phyloP scores from a whole-genome alignment of 306 rosid species.

The Clitoria ternatea region DNA sequence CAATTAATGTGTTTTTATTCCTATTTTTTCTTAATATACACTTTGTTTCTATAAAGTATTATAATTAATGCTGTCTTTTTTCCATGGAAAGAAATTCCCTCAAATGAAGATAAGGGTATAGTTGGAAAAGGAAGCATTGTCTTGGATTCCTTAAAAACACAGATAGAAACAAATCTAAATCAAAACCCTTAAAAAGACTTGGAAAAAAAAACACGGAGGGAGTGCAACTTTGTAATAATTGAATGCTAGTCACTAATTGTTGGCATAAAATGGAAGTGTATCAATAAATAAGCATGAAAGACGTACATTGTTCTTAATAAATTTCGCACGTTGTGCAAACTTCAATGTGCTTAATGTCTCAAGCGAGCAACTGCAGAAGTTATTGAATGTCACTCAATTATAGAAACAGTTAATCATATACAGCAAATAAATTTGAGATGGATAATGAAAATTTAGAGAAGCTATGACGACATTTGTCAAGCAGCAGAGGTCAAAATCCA shows the following conservation, averaged over 20 bases:
- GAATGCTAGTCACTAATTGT: not conserved
- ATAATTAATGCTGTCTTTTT: too few species aligned
- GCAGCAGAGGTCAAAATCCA: not conserved
- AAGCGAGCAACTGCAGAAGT: conserved; percentile 76
- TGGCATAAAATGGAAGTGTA: not conserved
- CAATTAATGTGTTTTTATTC: too few species aligned
- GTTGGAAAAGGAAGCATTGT: too few species aligned
- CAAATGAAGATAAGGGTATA: too few species aligned
- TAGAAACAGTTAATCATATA: not conserved
- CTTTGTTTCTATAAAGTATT: too few species aligned
- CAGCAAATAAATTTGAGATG: not conserved
- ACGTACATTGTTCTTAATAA: conserved; percentile 87
- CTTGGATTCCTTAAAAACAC: too few species aligned
- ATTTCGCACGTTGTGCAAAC: conserved; percentile 97
- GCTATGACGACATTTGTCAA: not conserved
- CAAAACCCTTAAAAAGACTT: too few species aligned
- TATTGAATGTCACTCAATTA: conserved; percentile 11
- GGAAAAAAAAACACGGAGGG: too few species aligned
- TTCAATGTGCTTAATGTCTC: conserved; percentile 99
- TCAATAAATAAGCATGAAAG: not conserved
- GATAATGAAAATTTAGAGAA: conserved; percentile 2
- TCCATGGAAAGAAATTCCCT: too few species aligned
- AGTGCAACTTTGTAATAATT: not conserved
- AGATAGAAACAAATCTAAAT: too few species aligned
- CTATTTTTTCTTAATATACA: too few species aligned